phyloP scores from a whole-genome alignment of 2,329 filamentous ascomycete genomes.

The Colletotrichum agaves region DNA sequence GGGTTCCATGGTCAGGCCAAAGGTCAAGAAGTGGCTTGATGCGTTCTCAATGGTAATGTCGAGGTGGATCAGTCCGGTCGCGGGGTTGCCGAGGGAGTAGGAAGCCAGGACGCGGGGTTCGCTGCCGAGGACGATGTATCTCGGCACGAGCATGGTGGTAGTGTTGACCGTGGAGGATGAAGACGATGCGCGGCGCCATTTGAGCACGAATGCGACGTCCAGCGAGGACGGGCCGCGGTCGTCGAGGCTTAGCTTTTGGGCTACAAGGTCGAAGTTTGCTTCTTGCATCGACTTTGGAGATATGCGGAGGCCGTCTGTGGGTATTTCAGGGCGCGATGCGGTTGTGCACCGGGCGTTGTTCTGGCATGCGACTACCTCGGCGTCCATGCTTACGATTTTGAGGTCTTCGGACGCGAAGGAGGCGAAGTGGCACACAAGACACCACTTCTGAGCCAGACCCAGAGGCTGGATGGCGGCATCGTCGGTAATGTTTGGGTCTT shows the following conservation, averaged over 20 bases:
- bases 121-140: constrained; percentile 80
- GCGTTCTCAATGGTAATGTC: constrained; percentile 86
- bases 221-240: constrained; percentile 81
- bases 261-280: constrained; percentile 76
- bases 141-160: constrained; percentile 79
- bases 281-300: constrained; percentile 76
- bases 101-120: constrained; percentile 86
- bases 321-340: constrained; percentile 51
- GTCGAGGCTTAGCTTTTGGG: constrained; percentile 82
- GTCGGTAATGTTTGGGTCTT: constrained; percentile 48
- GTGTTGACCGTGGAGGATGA: constrained; percentile 58
- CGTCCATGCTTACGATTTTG: constrained; percentile 69
- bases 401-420: constrained; percentile 83
- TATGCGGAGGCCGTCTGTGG: constrained; percentile 61
- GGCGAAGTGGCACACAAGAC: constrained; percentile 75
- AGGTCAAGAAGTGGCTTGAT: constrained; percentile 93
- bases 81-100: constrained; percentile 55
- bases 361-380: constrained; percentile 69
- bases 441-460: constrained; percentile 86
- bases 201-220: constrained; percentile 79
- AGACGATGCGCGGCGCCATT: constrained; percentile 72
- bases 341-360: constrained; percentile 70
- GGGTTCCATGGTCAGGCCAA: constrained; percentile 91
- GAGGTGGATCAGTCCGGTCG: constrained; percentile 54
- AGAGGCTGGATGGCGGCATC: constrained; percentile 45